A percentile compares a stretch with the other conserved stretches of the same genome.
Conservation (phyloP, 2,329 filamentous ascomycete genomes). For the Ophiocordyceps robertsii region DNA sequence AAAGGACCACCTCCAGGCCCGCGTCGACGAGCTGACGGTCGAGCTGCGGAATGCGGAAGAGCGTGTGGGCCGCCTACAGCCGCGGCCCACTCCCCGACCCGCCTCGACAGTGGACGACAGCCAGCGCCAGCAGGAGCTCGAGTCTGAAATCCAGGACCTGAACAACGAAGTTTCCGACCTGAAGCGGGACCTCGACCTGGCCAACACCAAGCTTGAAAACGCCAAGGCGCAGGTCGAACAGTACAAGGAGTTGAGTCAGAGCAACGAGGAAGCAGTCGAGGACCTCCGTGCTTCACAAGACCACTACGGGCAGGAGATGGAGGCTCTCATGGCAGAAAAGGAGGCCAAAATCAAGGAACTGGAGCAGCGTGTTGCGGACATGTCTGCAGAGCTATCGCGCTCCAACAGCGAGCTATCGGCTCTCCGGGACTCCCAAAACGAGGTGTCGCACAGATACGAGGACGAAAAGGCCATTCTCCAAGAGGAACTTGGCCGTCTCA, state of each 20-base stretch:
- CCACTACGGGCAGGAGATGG: slow-evolving; percentile 78
- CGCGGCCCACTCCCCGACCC: slow-evolving; percentile 55
- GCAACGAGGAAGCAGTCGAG: slow-evolving; percentile 75
- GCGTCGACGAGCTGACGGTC: slow-evolving; percentile 78
- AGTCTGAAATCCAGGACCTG: slow-evolving; percentile 64
- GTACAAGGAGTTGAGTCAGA: slow-evolving; percentile 78
- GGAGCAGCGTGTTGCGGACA: slow-evolving; percentile 69
- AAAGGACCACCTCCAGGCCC: slow-evolving; percentile 75
- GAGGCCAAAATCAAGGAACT: slow-evolving; percentile 69
- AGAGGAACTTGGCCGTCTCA: slow-evolving; percentile 65
- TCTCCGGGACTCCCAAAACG: slow-evolving; percentile 67
- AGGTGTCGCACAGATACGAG: slow-evolving; percentile 55
- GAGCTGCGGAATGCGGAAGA: slow-evolving; percentile 86
- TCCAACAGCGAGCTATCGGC: slow-evolving; percentile 73
- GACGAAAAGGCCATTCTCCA: slow-evolving; percentile 74
- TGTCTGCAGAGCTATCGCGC: slow-evolving; percentile 66
- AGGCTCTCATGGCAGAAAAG: slow-evolving; percentile 61
- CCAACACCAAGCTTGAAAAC: slow-evolving; percentile 67
- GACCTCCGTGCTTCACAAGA: slow-evolving; percentile 70
- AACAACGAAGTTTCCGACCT: slow-evolving; percentile 74
- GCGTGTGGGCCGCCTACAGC: slow-evolving; percentile 66
- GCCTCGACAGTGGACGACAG: slow-evolving; percentile 26
- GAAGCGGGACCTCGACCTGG: slow-evolving; percentile 73
- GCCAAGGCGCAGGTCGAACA: slow-evolving; percentile 71
- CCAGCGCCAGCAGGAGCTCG: slow-evolving; percentile 33